Evolutionary conservation across 495 filamentous ascomycete genomes (phyloP).

Genomic region (Neurospora sp.): DNA sequence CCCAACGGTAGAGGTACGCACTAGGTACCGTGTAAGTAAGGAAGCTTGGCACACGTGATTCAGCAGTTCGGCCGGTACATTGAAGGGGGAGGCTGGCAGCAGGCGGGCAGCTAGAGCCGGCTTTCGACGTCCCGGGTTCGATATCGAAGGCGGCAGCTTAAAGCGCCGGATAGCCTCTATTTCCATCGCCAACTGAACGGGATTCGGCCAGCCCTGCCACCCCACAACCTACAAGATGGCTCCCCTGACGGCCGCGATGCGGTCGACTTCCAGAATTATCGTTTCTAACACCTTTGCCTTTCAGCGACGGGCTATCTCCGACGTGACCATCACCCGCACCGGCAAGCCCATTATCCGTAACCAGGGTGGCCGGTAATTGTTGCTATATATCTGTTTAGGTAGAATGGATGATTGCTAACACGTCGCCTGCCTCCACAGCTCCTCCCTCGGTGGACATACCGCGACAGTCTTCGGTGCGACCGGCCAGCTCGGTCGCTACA

Average conservation of each 20-base stretch:
- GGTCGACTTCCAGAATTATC: slow-evolving; percentile 28
- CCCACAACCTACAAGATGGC: slow-evolving; percentile 32
- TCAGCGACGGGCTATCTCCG: slow-evolving; percentile 51
- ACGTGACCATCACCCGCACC: slow-evolving; percentile 76
- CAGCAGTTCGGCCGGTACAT: not conserved
- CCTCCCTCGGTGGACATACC: slow-evolving; percentile 63
- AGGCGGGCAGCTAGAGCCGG: not conserved
- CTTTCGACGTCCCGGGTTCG: not conserved
- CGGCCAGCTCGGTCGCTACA: slow-evolving; percentile 91
- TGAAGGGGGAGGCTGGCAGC: not conserved
- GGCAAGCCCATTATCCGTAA: slow-evolving; percentile 77
- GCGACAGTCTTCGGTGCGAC: slow-evolving; percentile 97
- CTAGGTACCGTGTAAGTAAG: not conserved
- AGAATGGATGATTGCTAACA: slow-evolving; percentile 8
- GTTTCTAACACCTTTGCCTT: slow-evolving; percentile 14
- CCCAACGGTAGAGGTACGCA: not conserved
- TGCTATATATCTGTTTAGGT: slow-evolving; percentile 11
- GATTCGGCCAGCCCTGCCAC: slow-evolving; percentile 24
- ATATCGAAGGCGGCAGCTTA: slow-evolving; percentile 6
- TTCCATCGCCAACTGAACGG: slow-evolving; percentile 25
- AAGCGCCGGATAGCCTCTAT: slow-evolving; percentile 13
- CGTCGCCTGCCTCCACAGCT: slow-evolving; percentile 7
- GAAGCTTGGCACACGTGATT: slow-evolving; percentile 10
- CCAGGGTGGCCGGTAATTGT: slow-evolving; percentile 69
- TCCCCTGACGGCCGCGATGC: slow-evolving; percentile 38